Base-by-base conservation (phyloP, 2,329 filamentous ascomycete species). In the Tolypocladium tundrense region DNA sequence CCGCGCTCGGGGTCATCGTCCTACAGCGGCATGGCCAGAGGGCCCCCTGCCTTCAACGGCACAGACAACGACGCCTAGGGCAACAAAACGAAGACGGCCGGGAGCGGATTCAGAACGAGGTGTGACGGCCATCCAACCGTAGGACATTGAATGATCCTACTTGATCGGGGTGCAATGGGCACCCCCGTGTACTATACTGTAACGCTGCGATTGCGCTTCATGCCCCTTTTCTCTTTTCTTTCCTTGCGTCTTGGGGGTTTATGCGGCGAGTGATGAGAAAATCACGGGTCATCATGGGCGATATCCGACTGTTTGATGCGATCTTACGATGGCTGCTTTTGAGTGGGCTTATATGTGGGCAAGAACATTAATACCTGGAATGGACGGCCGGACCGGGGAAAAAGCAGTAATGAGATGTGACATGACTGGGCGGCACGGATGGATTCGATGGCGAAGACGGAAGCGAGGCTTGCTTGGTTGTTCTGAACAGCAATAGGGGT, bases 1-100 rank as follows among this genome's bases (percentile, higher is more conserved):
- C 56, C 51, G n/a, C 58, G 58, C 14, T 58, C 57, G 16, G 39
- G 33, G 24, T 40, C 50, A 11, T 53, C 53, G 35, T 55, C 51
- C n/a, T 33, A 54, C 52, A 39, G 37, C 35, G 52, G 48, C 48
- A 51, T 51, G 27, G 10, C 51, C n/a, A 33, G 48, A 51, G 48
- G 48, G 9, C 48, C 27, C 4, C 19, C 48, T 35, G 31, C 48
- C 16, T 51, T 51, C 48, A 51, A 33, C 48, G 31, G 48, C 3
- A 31, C 16, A 21, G 48, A 35, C 1, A 35, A 33, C 31, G 31
- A 35, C 4, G 48, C 31, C 19, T 35, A 24, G 5, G 10, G 9
- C 8, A 2, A 10, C 21, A 3, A 27, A 8, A 24, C 21, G n/a
- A 27, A 11, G 2, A 45, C 21, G 9, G n/a, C 21, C 4, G 1